Evolutionary conservation across 2,329 filamentous ascomycete genomes (phyloP).

Genomic region (Pyricularia grisea): DNA sequence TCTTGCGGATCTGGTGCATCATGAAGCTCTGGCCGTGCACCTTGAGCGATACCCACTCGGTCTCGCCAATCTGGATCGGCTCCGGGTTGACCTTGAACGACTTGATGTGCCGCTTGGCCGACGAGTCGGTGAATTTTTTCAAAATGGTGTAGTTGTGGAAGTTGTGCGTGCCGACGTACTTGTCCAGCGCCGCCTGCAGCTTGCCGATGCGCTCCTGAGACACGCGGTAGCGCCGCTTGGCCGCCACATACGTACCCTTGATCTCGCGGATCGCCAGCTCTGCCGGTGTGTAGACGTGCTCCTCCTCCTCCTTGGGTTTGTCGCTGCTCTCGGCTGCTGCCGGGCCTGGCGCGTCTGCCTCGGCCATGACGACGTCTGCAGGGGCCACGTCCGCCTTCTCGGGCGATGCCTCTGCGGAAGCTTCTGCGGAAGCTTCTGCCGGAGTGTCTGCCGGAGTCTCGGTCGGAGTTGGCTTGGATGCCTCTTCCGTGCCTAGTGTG

Average conservation of each 20-base stretch:
- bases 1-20: conserved; percentile 99
- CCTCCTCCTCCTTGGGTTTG: conserved; percentile 5
- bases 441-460: not conserved
- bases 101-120: conserved; percentile 83
- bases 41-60: conserved; percentile 91
- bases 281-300: conserved; percentile 27
- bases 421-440: not conserved
- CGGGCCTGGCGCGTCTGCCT: not conserved
- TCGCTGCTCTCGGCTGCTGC: conserved; percentile 9
- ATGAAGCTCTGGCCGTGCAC: conserved; percentile 98
- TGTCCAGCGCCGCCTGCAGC: conserved; percentile 64
- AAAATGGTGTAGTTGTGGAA: conserved; percentile 98
- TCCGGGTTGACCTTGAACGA: conserved; percentile 71
- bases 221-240: conserved; percentile 80
- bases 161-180: conserved; percentile 78
- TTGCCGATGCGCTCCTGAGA: conserved; percentile 60
- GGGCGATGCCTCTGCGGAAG: not conserved
- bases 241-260: conserved; percentile 70
- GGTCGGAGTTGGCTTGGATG: not conserved
- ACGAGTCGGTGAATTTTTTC: conserved; percentile 72
- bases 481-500: not conserved
- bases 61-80: conserved; percentile 80
- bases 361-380: not conserved
- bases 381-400: not conserved
- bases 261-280: conserved; percentile 61